Evolutionary conservation across 805 yeast genomes (phyloP), one percentile per base, ranked within the genome.

Genomic region (Nakazawaea holstii): DNA sequence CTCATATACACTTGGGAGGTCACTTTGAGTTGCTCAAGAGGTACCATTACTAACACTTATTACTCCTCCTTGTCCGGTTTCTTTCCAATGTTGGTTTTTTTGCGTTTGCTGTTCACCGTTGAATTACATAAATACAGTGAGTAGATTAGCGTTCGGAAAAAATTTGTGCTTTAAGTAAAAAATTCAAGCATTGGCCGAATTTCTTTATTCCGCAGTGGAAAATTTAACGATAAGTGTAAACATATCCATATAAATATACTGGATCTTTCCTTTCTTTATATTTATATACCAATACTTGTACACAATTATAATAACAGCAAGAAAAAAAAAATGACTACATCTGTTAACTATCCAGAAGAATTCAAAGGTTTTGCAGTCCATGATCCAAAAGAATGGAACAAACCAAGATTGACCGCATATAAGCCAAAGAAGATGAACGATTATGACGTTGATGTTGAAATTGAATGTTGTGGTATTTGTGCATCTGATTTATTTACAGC

Each of bases 381-480:
- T 38, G 71, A 72, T 42, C 64, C 74, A 43, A 66, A 69, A 35
- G 76, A 77, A 52, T 81, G 84, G 84, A 64, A 69, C 57, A 63
- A 74, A 53, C 84, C 84, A 51, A 76, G 73, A 57, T 68, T 72
- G 53, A 72, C 74, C 43, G 60, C 72, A 6, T 80, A 63, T 58
- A 66, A 67, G 52, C 81, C 80, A 52, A 79, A 79, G 62, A 50
- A 56, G 15, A 67, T 76, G 43, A 69, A 61, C 29, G 60, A 55
- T 53, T 46, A 62, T 20, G 86, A 80, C 54, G 70, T 81, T 37
- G 83, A 78, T 52, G 68, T 80, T 39, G 77, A 79, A 59, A 73
- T 77, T 43, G 80, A 76, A 53, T 74, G 77, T 49, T 80, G 85
- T 63, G 86, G 86, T 56, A 68, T 83, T 9, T 83, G 90, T 66